phyloP scores from a whole-genome alignment of 177 flowering plant genomes.

The Telopea speciosissima region DNA sequence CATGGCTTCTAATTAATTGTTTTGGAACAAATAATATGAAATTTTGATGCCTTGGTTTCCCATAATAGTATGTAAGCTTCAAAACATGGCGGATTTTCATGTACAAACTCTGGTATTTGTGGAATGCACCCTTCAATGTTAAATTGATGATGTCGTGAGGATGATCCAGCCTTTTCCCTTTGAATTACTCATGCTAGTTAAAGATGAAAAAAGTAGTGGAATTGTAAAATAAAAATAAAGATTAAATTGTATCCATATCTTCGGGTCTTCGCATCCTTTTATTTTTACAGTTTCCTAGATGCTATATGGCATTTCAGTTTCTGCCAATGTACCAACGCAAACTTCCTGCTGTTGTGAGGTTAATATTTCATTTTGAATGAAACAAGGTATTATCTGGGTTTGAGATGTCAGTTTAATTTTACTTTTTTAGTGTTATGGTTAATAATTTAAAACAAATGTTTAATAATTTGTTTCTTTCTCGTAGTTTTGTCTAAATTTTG shows the following conservation, averaged over 20 bases:
- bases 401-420: constrained; percentile 19
- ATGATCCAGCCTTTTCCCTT: background rate
- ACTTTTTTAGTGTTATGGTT: constrained; percentile 9
- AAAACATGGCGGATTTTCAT: constrained; percentile 15
- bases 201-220: background rate
- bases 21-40: constrained; percentile 15
- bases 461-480: background rate
- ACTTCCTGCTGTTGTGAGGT: constrained; percentile 47
- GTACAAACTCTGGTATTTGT: constrained; percentile 17
- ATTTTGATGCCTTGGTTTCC: constrained; percentile 9
- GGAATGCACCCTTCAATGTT: constrained; percentile 11
- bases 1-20: constrained; percentile 9
- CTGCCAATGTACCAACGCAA: constrained; percentile 40
- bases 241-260: background rate
- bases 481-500: constrained; percentile 1
- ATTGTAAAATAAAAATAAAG: background rate
- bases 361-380: constrained; percentile 37
- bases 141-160: constrained; percentile 13
- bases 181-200: background rate
- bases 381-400: constrained; percentile 44
- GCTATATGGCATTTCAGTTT: constrained; percentile 22
- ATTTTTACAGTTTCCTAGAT: constrained; percentile 13
- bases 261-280: background rate
- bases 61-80: constrained; percentile 19
- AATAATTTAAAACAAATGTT: constrained; percentile 11